phyloP scores from a whole-genome alignment of 306 rosid genomes.

The Neltuma alba region DNA sequence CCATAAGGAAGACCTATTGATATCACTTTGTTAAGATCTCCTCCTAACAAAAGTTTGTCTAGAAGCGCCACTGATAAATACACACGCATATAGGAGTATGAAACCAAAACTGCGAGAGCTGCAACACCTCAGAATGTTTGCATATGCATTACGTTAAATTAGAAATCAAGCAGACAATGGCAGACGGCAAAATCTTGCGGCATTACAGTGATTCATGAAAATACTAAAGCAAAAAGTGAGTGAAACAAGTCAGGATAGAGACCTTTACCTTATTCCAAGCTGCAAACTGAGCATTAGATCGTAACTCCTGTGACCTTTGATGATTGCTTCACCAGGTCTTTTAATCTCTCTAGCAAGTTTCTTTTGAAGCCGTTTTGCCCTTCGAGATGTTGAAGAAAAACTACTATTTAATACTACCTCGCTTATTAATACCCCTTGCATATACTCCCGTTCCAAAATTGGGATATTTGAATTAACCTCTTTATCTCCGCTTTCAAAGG shows the following conservation, averaged over 20 bases:
- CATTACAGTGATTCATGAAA: conserved; percentile 20
- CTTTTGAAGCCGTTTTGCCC: conserved; percentile 71
- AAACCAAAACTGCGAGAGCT: neutral
- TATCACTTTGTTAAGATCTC: neutral
- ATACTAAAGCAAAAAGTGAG: conserved; percentile 4
- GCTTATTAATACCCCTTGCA: conserved; percentile 97
- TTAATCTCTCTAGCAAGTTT: conserved; percentile 77
- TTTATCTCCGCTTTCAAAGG: conserved; percentile 53
- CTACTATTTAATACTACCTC: conserved; percentile 77
- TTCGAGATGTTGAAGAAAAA: conserved; percentile 65
- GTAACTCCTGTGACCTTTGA: conserved; percentile 96
- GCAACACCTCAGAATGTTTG: neutral
- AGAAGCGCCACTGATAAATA: neutral
- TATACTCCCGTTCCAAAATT: conserved; percentile 90
- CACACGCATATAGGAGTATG: neutral
- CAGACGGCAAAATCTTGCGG: conserved; percentile 18
- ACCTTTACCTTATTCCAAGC: conserved; percentile 91
- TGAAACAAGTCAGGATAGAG: conserved; percentile 29
- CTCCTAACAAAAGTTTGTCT: conserved; percentile 14
- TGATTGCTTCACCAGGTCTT: conserved; percentile 92
- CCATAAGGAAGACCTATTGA: conserved; percentile 16
- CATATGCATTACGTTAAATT: conserved; percentile 1
- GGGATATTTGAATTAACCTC: conserved; percentile 55
- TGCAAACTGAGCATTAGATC: conserved; percentile 99
- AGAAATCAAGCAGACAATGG: conserved; percentile 7